Conservation (phyloP, 192 early-diverging fungal species). For the Piromyces finnis region DNA sequence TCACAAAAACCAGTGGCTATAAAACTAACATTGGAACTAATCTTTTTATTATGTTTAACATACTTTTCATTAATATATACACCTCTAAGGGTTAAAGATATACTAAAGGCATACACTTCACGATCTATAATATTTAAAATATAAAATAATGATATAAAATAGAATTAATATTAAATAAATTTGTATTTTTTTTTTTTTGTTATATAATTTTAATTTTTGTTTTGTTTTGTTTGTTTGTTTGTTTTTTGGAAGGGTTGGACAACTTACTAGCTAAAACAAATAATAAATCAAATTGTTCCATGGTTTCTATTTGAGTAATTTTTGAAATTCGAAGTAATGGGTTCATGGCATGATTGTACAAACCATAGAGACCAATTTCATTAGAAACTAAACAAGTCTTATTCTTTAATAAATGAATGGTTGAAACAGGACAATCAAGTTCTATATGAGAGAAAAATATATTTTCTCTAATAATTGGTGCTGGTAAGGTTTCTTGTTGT, state of each 20-base stretch:
- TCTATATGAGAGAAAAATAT: not conserved
- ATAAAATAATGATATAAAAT: not conserved
- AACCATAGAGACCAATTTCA: not conserved
- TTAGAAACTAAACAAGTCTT: not conserved
- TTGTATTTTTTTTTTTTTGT: too few species aligned
- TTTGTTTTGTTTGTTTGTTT: too few species aligned
- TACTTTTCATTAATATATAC: not conserved
- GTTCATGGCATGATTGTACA: not conserved
- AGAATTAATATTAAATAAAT: too few species aligned
- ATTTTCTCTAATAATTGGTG: not conserved
- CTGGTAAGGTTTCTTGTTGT: not conserved
- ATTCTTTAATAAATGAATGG: not conserved
- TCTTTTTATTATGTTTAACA: not conserved
- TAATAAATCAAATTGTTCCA: not conserved
- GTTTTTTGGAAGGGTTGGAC: too few species aligned
- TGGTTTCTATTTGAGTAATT: not conserved
- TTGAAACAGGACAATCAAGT: not conserved
- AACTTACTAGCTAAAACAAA: not conserved
- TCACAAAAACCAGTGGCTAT: not conserved
- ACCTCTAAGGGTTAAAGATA: not conserved
- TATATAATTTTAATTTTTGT: too few species aligned
- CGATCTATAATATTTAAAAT: not conserved
- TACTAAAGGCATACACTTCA: not conserved
- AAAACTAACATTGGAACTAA: not conserved
- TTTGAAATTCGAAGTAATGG: not conserved